phyloP scores from a whole-genome alignment of 2,329 filamentous ascomycete species.

The Pseudogymnoascus destructans region DNA sequence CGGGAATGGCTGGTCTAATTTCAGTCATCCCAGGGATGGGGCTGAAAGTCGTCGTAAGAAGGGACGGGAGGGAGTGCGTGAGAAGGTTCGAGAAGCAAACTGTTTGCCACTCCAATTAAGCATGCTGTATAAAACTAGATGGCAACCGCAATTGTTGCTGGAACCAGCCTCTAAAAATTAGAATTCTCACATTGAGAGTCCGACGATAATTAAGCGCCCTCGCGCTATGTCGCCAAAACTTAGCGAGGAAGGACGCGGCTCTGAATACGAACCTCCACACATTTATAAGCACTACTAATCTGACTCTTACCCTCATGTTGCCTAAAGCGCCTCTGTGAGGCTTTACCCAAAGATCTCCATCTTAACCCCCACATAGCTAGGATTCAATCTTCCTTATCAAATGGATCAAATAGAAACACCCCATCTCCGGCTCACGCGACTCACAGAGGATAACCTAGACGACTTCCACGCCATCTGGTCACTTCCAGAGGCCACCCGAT shows the following conservation, averaged over 20 bases:
- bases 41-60: neutral
- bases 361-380: neutral
- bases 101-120: neutral
- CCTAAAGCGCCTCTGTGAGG: neutral
- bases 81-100: neutral
- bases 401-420: constrained; percentile 7
- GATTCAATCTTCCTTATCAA: neutral
- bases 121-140: neutral
- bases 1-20: neutral
- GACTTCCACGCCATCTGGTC: constrained; percentile 12
- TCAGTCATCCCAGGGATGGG: neutral
- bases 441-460: neutral
- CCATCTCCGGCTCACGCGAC: constrained; percentile 4
- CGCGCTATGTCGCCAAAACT: neutral
- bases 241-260: neutral
- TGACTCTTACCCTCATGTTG: neutral
- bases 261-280: neutral
- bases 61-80: neutral
- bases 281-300: neutral
- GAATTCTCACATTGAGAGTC: neutral
- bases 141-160: neutral
- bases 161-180: neutral
- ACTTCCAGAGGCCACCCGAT: constrained; percentile 9
- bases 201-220: neutral
- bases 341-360: neutral